Evolutionary conservation across 495 filamentous ascomycete genomes (phyloP).

Genomic region (Penicillium parvum): DNA sequence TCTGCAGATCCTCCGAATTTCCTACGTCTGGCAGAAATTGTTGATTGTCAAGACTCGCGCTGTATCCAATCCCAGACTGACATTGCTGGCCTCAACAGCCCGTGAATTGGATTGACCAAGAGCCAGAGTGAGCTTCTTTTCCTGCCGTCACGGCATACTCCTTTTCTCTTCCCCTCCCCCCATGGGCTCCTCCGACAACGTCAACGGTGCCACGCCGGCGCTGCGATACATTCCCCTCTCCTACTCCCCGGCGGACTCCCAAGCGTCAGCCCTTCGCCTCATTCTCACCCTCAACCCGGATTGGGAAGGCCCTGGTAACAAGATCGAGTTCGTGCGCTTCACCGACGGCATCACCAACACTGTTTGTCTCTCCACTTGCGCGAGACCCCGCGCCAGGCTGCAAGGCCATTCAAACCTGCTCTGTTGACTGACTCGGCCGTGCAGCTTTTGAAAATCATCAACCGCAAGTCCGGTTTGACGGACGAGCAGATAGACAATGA

Average conservation of each 20-base stretch:
- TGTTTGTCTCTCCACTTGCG: conserved; percentile 40
- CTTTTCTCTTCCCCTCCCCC: conserved; percentile 8
- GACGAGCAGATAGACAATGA: conserved; percentile 77
- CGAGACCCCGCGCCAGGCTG: neutral
- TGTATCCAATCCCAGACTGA: conserved; percentile 2
- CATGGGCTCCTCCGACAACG: conserved; percentile 31
- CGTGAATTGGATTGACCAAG: neutral
- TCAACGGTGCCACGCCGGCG: conserved; percentile 16
- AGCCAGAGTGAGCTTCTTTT: neutral
- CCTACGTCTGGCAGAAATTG: neutral
- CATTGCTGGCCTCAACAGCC: neutral
- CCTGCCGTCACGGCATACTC: neutral
- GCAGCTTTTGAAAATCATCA: conserved; percentile 80
- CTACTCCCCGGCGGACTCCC: conserved; percentile 70
- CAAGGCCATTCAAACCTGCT: neutral
- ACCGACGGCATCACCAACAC: conserved; percentile 99
- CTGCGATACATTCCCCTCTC: conserved; percentile 63
- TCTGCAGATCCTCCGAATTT: conserved; percentile 5
- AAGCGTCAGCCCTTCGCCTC: conserved; percentile 70
- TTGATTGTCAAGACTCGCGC: neutral
- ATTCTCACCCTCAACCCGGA: conserved; percentile 76
- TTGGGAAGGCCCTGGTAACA: conserved; percentile 70
- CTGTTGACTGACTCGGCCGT: conserved; percentile 1
- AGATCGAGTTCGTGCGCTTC: conserved; percentile 85
- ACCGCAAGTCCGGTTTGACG: conserved; percentile 69